These are phyloP conservation scores for Boletus patriciae DNA, from an alignment of 768 basidiomycete species.

Conservation along the genomic window DNA sequence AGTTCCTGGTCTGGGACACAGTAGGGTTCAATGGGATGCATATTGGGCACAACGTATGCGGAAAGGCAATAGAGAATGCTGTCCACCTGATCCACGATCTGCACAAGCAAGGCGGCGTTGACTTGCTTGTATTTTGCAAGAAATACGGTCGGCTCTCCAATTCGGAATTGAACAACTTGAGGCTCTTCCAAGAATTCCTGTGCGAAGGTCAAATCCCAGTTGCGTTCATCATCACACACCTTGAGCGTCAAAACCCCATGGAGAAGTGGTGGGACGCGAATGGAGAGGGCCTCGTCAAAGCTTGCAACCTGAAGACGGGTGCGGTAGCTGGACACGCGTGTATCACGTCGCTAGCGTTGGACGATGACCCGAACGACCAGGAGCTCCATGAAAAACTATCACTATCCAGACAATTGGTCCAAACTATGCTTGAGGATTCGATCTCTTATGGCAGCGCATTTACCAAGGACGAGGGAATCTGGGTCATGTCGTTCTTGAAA, in stretches of 20 bases:
- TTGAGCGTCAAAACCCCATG: constrained; percentile 33
- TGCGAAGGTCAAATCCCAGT: constrained; percentile 40
- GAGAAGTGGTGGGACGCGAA: constrained; percentile 35
- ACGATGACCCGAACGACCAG: background rate
- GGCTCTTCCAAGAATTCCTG: constrained; percentile 39
- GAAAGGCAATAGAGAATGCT: constrained; percentile 26
- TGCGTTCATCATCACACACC: constrained; percentile 40
- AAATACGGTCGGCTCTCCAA: constrained; percentile 30
- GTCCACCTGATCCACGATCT: constrained; percentile 32
- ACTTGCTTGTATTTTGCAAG: constrained; percentile 41
- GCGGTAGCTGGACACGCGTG: constrained; percentile 30
- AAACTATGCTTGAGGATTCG: constrained; percentile 24
- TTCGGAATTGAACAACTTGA: constrained; percentile 32
- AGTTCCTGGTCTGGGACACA: constrained; percentile 35
- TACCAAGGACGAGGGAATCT: constrained; percentile 12
- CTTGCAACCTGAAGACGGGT: constrained; percentile 7
- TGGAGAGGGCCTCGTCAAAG: constrained; percentile 11
- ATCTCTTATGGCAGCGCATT: constrained; percentile 17
- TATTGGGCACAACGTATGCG: constrained; percentile 3
- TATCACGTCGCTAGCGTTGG: constrained; percentile 22
- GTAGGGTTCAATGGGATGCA: constrained; percentile 28
- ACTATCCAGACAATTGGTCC: constrained; percentile 16
- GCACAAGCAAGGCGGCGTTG: constrained; percentile 33
- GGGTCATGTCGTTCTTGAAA: constrained; percentile 28
- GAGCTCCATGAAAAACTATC: constrained; percentile 7